Evolutionary conservation across 495 filamentous ascomycete species (phyloP), one percentile per base, ranked within the genome.

Genomic region (Echria macrotheca): DNA sequence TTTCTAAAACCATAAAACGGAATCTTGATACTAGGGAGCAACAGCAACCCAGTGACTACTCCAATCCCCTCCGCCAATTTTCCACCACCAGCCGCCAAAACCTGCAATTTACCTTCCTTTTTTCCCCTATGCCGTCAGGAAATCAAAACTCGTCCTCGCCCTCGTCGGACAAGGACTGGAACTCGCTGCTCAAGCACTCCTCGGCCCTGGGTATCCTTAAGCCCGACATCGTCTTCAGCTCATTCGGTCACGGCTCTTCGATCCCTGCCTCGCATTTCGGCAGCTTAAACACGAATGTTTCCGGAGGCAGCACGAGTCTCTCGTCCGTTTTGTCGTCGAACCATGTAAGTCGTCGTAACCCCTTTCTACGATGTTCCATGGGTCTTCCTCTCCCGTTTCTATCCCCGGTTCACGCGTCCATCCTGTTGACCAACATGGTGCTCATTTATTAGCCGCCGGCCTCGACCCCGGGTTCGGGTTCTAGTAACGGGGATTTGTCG

Each of bases 141-240:
- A 21, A 21, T 21, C 14, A 22, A 39, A 54, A 33, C 3, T 49
- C 47, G 47, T 51, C 48, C 17, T 32, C 33, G 44, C 31, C 43
- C 11, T 41, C 47, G 10, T 28, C 29, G 22, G 25, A 50, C 47
- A 51, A 43, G 25, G 47, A 54, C 51, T 58, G 55, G 55, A 52
- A 58, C 39, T 37, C 55, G 6, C 50, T 58, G 18, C 55, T 58
- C 41, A 54, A 50, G 44, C 51, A 58, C 55, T 58, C 55, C 4
- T 58, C 55, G 11, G 46, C 55, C 15, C 41, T 58, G n/a, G 55
- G 55, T 9, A 58, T 58, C 55, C 50, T 58, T 28, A 58, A 58
- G 51, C 55, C 55, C 12, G 51, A 43, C 43, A 43, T 54, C 24
- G 55, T 58, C 41, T 58, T 58, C 37, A 49, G 40, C 35, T 28